These are phyloP conservation scores for Citrullus amarus DNA, from an alignment of 306 rosid genomes.

Conservation along the genomic window DNA sequence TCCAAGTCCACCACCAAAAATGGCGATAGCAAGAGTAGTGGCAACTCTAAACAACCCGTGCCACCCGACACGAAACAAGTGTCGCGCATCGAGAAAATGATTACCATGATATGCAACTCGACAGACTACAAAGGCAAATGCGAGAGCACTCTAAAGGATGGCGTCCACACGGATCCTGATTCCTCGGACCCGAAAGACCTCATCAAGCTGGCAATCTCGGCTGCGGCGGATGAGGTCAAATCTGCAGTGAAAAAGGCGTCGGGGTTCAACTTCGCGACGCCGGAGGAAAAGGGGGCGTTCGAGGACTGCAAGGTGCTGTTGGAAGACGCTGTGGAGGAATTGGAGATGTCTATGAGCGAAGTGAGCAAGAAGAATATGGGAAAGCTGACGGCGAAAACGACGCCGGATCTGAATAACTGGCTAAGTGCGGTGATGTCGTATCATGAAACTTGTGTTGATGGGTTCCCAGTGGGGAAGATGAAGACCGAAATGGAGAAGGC, in stretches of 20 bases:
- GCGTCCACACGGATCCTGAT: background rate
- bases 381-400: constrained; percentile 2
- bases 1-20: background rate
- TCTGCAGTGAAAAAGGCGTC: constrained; percentile 27
- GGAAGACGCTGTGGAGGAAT: constrained; percentile 38
- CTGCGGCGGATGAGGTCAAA: constrained; percentile 24
- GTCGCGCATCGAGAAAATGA: constrained; percentile 8
- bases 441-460: constrained; percentile 63
- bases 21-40: background rate
- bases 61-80: background rate
- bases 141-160: constrained; percentile 25
- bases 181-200: constrained; percentile 39
- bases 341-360: constrained; percentile 18
- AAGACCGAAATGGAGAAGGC: constrained; percentile 27
- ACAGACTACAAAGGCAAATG: constrained; percentile 48
- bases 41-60: background rate
- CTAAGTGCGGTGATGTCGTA: constrained; percentile 75
- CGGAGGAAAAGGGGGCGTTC: constrained; percentile 39
- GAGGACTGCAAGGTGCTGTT: constrained; percentile 59
- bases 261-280: constrained; percentile 14
- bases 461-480: constrained; percentile 46
- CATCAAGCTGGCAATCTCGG: constrained; percentile 28
- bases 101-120: constrained; percentile 31
- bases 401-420: constrained; percentile 61
- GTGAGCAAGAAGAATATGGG: background rate